phyloP scores from a whole-genome alignment of 257 asterid genomes.

The Solanum piurae region DNA sequence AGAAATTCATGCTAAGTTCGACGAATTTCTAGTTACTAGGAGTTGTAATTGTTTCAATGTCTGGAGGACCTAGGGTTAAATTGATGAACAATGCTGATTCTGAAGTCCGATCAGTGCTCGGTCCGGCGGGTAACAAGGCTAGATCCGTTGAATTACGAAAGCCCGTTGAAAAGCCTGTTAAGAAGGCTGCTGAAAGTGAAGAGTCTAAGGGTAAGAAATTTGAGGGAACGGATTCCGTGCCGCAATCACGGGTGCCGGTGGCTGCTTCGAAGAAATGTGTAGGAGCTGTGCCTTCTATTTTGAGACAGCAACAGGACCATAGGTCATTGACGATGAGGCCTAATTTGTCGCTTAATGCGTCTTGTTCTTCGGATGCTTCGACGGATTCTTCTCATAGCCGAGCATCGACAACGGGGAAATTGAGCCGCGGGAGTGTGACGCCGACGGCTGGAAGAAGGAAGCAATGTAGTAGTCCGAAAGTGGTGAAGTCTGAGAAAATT shows the following conservation, averaged over 20 bases:
- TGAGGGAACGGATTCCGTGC: slow-evolving; percentile 18
- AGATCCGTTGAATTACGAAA: slow-evolving; percentile 54
- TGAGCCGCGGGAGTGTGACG: slow-evolving; percentile 31
- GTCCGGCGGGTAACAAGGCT: slow-evolving; percentile 68
- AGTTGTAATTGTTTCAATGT: slow-evolving; percentile 29
- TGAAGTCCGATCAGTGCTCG: slow-evolving; percentile 62
- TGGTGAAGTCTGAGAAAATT: slow-evolving; percentile 20
- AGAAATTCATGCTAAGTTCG: not conserved
- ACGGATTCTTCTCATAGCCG: slow-evolving; percentile 83
- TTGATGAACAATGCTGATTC: slow-evolving; percentile 39
- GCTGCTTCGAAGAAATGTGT: slow-evolving; percentile 32
- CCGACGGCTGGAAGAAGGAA: slow-evolving; percentile 32
- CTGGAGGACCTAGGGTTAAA: slow-evolving; percentile 61
- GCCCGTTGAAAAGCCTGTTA: slow-evolving; percentile 32
- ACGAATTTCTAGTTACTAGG: not conserved
- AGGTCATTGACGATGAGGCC: slow-evolving; percentile 10
- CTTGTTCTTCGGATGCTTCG: slow-evolving; percentile 93
- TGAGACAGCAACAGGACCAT: slow-evolving; percentile 47
- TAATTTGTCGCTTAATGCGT: slow-evolving; percentile 58
- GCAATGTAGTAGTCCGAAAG: slow-evolving; percentile 36
- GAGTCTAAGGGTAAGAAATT: slow-evolving; percentile 28
- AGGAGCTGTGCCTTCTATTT: slow-evolving; percentile 26
- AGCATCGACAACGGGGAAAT: slow-evolving; percentile 82
- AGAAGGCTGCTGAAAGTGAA: slow-evolving; percentile 23
- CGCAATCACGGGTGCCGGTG: slow-evolving; percentile 20